Conservation (phyloP, 2,329 filamentous ascomycete genomes). For the Diaporthe australafricana region DNA sequence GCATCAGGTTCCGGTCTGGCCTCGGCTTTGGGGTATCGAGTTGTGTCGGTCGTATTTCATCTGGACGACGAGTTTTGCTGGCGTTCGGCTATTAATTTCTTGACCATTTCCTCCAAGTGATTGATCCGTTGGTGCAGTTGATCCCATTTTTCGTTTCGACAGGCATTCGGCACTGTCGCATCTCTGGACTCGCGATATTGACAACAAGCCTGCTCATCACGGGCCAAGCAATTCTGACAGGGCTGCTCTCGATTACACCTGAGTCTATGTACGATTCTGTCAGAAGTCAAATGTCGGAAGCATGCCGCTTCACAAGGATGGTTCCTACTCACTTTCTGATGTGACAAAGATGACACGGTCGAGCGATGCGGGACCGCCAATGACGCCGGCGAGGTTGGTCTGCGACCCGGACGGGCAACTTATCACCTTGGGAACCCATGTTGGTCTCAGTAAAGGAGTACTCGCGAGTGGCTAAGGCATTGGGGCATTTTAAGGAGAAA, state of each 20-base stretch:
- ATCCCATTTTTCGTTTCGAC: conserved; percentile 20
- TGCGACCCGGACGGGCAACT: background rate
- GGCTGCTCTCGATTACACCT: conserved; percentile 46
- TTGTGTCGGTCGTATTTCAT: background rate
- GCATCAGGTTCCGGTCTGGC: background rate
- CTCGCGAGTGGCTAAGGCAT: background rate
- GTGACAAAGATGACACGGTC: conserved; percentile 42
- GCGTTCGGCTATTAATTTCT: conserved; percentile 38
- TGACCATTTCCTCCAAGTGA: conserved; percentile 40
- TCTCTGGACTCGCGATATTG: conserved; percentile 41
- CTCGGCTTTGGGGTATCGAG: background rate
- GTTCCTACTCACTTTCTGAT: conserved; percentile 39
- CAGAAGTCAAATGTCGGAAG: conserved; percentile 15
- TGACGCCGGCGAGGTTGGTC: conserved; percentile 17
- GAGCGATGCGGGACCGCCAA: conserved; percentile 39
- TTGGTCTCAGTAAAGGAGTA: background rate
- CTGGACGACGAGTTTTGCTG: conserved; percentile 1
- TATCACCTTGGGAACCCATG: background rate
- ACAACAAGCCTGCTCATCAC: conserved; percentile 40
- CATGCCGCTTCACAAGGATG: background rate
- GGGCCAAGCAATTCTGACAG: conserved; percentile 44
- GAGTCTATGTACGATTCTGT: conserved; percentile 40
- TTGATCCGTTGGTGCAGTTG: conserved; percentile 41
- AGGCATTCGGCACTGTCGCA: background rate
- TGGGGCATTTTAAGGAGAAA: background rate